phyloP scores from a whole-genome alignment of 2,329 filamentous ascomycete species.

The Dactylellina leptospora region DNA sequence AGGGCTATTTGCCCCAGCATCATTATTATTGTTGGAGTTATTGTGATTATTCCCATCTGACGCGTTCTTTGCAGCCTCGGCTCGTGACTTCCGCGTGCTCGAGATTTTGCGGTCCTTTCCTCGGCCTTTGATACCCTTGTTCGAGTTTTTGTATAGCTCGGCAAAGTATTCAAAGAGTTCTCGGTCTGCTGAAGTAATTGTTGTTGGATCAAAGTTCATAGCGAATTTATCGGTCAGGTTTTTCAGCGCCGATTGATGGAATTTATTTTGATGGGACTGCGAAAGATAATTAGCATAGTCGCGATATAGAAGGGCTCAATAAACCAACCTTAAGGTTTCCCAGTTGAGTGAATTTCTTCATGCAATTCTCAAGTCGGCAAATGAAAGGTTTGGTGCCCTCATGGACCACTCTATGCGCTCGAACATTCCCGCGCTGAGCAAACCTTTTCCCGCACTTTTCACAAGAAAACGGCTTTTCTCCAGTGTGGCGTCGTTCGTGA shows the following conservation, averaged over 20 bases:
- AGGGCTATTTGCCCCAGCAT: conserved; percentile 30
- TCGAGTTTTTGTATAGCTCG: conserved; percentile 93
- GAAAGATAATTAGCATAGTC: conserved; percentile 25
- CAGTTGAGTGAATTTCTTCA: conserved; percentile 86
- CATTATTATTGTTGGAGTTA: conserved; percentile 21
- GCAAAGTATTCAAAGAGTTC: conserved; percentile 86
- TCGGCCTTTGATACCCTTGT: conserved; percentile 96
- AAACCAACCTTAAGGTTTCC: conserved; percentile 83
- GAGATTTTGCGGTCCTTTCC: conserved; percentile 80
- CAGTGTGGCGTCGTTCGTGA: conserved; percentile 85
- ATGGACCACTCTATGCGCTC: conserved; percentile 84
- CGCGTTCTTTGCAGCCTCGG: conserved; percentile 54
- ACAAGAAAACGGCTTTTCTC: conserved; percentile 84
- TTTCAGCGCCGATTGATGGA: conserved; percentile 78
- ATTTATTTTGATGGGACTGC: conserved; percentile 91
- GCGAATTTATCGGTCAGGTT: conserved; percentile 76
- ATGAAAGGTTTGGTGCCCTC: conserved; percentile 78
- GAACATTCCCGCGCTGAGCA: conserved; percentile 84
- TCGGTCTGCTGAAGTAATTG: conserved; percentile 73
- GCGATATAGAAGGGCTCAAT: conserved; percentile 4
- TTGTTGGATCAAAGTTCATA: conserved; percentile 68
- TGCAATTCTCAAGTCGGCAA: conserved; percentile 83
- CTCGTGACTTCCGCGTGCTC: conserved; percentile 55
- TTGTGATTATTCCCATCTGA: conserved; percentile 25
- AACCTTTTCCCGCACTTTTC: conserved; percentile 82